These are phyloP conservation scores for Populus tremula DNA, from an alignment of 345 rosid species.

Conservation along the genomic window DNA sequence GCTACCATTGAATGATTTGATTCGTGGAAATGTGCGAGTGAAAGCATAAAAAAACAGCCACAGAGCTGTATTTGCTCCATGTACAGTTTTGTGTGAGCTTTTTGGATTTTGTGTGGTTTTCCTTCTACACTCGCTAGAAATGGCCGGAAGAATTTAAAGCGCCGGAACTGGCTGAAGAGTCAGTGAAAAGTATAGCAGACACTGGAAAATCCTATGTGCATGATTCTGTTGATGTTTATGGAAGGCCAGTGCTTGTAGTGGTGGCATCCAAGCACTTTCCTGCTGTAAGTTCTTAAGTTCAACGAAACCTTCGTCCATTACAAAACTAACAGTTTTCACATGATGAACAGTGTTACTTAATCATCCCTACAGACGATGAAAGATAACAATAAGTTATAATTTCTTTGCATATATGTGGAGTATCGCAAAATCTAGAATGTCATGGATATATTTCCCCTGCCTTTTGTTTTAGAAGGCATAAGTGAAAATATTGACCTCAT, in stretches of 20 bases:
- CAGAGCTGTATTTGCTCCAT: not conserved
- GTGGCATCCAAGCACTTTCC: conserved; percentile 82
- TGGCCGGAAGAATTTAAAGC: conserved; percentile 83
- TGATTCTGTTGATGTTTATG: conserved; percentile 59
- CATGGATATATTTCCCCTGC: not conserved
- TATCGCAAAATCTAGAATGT: not conserved
- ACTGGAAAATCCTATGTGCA: conserved; percentile 84
- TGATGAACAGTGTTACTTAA: not conserved
- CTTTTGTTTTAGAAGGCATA: not conserved
- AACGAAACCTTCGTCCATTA: not conserved
- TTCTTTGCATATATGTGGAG: not conserved
- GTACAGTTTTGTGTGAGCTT: not conserved
- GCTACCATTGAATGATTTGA: not conserved
- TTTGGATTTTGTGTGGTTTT: conserved; percentile 12
- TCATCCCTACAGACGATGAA: not conserved
- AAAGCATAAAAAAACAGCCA: not conserved
- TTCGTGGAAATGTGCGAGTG: not conserved
- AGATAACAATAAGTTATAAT: not conserved
- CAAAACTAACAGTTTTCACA: not conserved
- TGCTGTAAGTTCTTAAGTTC: conserved; percentile 45
- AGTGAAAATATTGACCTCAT: not conserved
- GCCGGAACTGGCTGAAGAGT: conserved; percentile 62
- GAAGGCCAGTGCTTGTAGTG: conserved; percentile 76
- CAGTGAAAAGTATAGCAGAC: conserved; percentile 47
- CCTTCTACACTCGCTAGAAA: conserved; percentile 46